Base-by-base conservation (phyloP, 306 rosid genomes). In the Trichosanthes cucumerina region DNA sequence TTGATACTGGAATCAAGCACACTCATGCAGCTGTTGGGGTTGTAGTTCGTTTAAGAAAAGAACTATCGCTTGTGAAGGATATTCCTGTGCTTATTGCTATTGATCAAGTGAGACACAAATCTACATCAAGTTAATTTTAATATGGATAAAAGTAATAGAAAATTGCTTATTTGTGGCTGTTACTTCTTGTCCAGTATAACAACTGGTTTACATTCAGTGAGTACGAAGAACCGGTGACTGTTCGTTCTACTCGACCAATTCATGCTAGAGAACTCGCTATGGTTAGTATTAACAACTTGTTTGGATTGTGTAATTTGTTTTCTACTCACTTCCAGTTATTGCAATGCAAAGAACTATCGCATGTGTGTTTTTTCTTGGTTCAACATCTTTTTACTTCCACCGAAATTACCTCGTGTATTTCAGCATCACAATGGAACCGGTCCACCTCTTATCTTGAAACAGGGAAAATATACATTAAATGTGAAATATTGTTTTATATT, bases 161-260 rank as follows among this genome's bases (percentile, higher is more conserved):
- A 53, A 76, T 65, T 34, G 39, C 82, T 82, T 68, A 80, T 82
- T 76, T 78, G 46, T 60, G 80, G 43, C 69, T 80, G 53, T 79
- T 84, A 9, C 43, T 81, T 85, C 39, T 65, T 83, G 80, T 84
- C 80, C 91, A 92, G 99, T 92, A 87, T 85, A 92, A 95, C 84
- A 95, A 82, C 80, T 95, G 99, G 99, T 95, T 92, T 87, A 91
- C 99, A 16, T 95, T 95, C 93, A 92, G 97, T 26, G 96, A 88
- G 84, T 95, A 83, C 33, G 97, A 88, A 85, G 97, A 92, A 78
- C 87, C 99, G 9, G 92, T 88, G 71, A 91, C 90, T 39, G 83
- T 89, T 85, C 97, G 90, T 52, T 92, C 97, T 66, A 87, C 96
- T 80, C 85, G 89, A 78, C 92, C 92, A 53, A 86, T 95, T 79